Base-by-base conservation (phyloP, 202 grass and related monocot genomes). In the Panicum virgatum region DNA sequence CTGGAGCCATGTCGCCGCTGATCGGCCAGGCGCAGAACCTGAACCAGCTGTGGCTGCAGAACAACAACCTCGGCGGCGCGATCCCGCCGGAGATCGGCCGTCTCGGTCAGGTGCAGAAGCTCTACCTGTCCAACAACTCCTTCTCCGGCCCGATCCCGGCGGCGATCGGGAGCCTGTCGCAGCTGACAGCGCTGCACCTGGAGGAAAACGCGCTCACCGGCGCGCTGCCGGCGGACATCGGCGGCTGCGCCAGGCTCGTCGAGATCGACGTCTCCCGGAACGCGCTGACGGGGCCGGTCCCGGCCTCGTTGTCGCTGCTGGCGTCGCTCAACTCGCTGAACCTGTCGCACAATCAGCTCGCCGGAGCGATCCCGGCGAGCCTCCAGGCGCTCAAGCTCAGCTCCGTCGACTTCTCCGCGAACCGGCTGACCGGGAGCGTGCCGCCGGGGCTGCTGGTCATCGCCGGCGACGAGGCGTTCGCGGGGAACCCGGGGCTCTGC, bases 241-340 rank as follows among this genome's bases (percentile, higher is more conserved):
- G 90, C 27, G 52, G 75, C 60, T 97, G 92, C 77, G 4, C 12
- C 23, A 70, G 85, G 58, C 77, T 98, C 38, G 92, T 88, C 23
- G 95, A 94, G 77, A 80, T 98, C 69, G 82, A 98, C 86, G 85
- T 95, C 48, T 89, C 95, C 75, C 23, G 82, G 48, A 98, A 98
- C 78, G 73, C 34, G 34, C 79, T 98, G 7, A 72, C 75, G 29
- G 92, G 95, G 9, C 37, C 39, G 38, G 84, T 98, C 32, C 95
- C 95, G 2, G 56, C 72, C 5, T 66, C 79, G 18, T 62, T 93
- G 44, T 89, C 86, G 20, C 15, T 76, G 65, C 86, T 98, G n/a
- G 25, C 47, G 72, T 94, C 88, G 16, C 88, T 94, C 14, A 98
- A 94, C 69, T 91, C 93, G 12, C 76, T 98, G 18, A 88, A 93